Evolutionary conservation across 805 yeast species (phyloP).

Genomic region (Metschnikowia arizonensis): DNA sequence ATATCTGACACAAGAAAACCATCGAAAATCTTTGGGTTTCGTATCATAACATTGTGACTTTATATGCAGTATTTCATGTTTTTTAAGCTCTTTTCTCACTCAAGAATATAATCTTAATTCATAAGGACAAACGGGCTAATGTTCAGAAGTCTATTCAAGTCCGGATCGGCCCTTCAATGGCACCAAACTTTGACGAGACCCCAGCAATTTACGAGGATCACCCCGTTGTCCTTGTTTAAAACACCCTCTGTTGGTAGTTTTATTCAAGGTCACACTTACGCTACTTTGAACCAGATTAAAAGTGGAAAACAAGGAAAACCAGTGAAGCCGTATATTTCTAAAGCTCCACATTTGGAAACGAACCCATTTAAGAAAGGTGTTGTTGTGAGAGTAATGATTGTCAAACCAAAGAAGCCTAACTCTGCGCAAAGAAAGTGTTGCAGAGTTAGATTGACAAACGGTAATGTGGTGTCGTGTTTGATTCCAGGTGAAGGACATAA

Average conservation of each 20-base stretch:
- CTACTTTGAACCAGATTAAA: conserved; percentile 74
- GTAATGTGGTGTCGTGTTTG: conserved; percentile 83
- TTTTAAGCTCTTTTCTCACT: conserved; percentile 9
- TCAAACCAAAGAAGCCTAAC: conserved; percentile 97
- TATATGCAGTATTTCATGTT: not conserved
- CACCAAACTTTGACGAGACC: conserved; percentile 4
- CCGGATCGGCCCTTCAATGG: conserved; percentile 7
- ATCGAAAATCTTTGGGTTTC: not conserved
- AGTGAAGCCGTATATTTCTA: conserved; percentile 46
- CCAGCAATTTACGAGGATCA: conserved; percentile 7
- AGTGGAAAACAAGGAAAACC: conserved; percentile 55
- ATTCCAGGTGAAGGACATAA: conserved; percentile 99
- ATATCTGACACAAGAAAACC: too few relatives aligned
- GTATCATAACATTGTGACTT: not conserved
- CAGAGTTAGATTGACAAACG: conserved; percentile 88
- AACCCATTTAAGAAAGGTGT: conserved; percentile 92
- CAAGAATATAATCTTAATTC: not conserved
- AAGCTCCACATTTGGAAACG: conserved; percentile 77
- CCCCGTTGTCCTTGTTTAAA: conserved; percentile 16
- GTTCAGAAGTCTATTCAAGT: conserved; percentile 16
- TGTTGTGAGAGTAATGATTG: conserved; percentile 85
- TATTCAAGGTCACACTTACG: conserved; percentile 45
- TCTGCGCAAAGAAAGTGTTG: conserved; percentile 97
- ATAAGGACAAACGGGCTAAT: conserved; percentile 4
- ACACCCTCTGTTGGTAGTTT: conserved; percentile 10